Conservation (phyloP, 257 asterid genomes). For the Rhazya stricta region DNA sequence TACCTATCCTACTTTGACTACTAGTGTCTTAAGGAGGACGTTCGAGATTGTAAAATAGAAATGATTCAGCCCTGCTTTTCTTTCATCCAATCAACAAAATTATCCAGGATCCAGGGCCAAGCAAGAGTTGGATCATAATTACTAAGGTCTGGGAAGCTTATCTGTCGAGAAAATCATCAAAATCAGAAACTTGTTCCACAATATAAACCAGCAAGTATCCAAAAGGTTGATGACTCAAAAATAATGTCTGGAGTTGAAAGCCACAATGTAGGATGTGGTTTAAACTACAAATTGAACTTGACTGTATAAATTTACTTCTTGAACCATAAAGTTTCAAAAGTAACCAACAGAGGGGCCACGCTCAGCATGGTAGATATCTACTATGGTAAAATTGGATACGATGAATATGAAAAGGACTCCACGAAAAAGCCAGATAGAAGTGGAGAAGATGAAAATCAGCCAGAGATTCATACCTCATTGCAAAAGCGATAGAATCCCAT, state of each 20-base stretch:
- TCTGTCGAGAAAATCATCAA: conserved; percentile 33
- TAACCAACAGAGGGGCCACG: background rate
- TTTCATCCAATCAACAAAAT: conserved; percentile 71
- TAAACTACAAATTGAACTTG: background rate
- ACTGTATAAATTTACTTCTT: background rate
- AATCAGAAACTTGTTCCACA: background rate
- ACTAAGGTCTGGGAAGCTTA: conserved; percentile 66
- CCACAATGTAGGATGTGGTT: background rate
- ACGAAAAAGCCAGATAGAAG: background rate
- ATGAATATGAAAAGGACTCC: background rate
- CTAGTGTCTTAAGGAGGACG: background rate
- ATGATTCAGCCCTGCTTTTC: conserved; percentile 23
- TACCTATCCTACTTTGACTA: background rate
- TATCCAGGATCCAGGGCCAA: conserved; percentile 78
- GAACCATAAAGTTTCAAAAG: background rate
- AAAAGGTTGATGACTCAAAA: background rate
- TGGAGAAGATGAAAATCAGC: conserved; percentile 4
- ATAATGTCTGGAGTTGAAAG: background rate
- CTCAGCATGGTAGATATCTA: background rate
- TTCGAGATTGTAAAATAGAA: background rate
- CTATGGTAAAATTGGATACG: background rate
- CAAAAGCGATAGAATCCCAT: conserved; percentile 77
- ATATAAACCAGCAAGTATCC: background rate
- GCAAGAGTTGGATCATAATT: conserved; percentile 65
- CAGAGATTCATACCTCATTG: conserved; percentile 52